A percentile compares a stretch with the other conserved stretches of the same genome.
Conservation (phyloP, 1,284 basidiomycete species). For the Ustilago bromivora region DNA sequence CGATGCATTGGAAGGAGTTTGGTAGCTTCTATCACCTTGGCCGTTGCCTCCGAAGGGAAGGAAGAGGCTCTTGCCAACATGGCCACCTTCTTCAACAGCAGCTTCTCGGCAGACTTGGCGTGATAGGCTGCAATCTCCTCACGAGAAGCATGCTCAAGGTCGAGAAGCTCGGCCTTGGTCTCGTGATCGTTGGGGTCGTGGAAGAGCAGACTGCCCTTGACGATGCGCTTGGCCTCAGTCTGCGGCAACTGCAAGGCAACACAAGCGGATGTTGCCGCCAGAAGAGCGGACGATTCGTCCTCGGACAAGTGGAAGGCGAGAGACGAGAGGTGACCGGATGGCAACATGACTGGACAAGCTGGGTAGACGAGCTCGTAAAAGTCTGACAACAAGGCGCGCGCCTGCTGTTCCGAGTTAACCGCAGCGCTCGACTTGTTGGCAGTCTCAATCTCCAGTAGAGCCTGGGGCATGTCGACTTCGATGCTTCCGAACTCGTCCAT, state of each 20-base stretch:
- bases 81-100: constrained; percentile 49
- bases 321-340: constrained; percentile 59
- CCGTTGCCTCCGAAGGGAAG: constrained; percentile 28
- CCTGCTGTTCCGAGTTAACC: constrained; percentile 55
- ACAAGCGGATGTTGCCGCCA: constrained; percentile 55
- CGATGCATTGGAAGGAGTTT: constrained; percentile 28
- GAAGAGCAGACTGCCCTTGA: constrained; percentile 50
- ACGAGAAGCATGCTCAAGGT: constrained; percentile 46
- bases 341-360: constrained; percentile 57
- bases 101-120: constrained; percentile 56
- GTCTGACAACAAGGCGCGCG: constrained; percentile 47
- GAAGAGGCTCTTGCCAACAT: constrained; percentile 39
- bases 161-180: constrained; percentile 45
- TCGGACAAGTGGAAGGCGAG: constrained; percentile 62
- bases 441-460: constrained; percentile 39
- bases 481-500: constrained; percentile 37
- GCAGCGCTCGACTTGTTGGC: constrained; percentile 47
- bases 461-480: constrained; percentile 44
- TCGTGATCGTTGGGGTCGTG: constrained; percentile 46
- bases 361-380: constrained; percentile 64
- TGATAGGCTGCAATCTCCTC: constrained; percentile 59
- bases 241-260: constrained; percentile 56
- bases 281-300: constrained; percentile 58
- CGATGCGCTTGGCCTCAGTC: constrained; percentile 52
- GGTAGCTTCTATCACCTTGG: constrained; percentile 32